Conservation (phyloP, 2,329 filamentous ascomycete genomes). For the Alternaria triticimaculans region DNA sequence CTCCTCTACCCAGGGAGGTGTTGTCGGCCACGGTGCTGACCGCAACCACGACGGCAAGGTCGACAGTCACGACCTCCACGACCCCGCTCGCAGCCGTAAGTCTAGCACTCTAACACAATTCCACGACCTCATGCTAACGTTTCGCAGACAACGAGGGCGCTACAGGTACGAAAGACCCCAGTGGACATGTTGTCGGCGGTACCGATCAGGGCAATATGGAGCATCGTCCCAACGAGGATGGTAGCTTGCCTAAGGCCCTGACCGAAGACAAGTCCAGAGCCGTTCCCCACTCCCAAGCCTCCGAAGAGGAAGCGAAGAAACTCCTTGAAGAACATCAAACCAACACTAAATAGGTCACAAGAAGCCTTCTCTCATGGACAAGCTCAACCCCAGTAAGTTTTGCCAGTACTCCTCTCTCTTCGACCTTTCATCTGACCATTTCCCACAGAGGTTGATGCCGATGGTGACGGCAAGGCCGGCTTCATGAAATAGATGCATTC, state of each 20-base stretch:
- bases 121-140: background rate
- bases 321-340: constrained; percentile 1
- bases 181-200: constrained; percentile 8
- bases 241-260: constrained; percentile 14
- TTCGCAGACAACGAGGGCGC: constrained; percentile 6
- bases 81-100: constrained; percentile 9
- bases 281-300: constrained; percentile 21
- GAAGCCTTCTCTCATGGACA: constrained; percentile 60
- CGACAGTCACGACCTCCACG: constrained; percentile 4
- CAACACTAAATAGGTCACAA: constrained; percentile 24
- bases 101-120: too few relatives aligned
- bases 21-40: background rate
- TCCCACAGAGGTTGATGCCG: constrained; percentile 51
- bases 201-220: constrained; percentile 2
- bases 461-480: constrained; percentile 63
- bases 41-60: constrained; percentile 10
- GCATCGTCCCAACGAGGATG: constrained; percentile 20
- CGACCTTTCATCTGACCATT: background rate
- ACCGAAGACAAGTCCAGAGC: constrained; percentile 17
- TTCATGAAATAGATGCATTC: constrained; percentile 57
- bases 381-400: constrained; percentile 57
- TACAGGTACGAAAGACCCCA: constrained; percentile 12
- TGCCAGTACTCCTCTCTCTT: too few relatives aligned
- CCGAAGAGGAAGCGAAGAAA: constrained; percentile 19
- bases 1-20: constrained; percentile 1